Base-by-base conservation (phyloP, 2,329 filamentous ascomycete species). In the Atkinsonella hypoxylon region DNA sequence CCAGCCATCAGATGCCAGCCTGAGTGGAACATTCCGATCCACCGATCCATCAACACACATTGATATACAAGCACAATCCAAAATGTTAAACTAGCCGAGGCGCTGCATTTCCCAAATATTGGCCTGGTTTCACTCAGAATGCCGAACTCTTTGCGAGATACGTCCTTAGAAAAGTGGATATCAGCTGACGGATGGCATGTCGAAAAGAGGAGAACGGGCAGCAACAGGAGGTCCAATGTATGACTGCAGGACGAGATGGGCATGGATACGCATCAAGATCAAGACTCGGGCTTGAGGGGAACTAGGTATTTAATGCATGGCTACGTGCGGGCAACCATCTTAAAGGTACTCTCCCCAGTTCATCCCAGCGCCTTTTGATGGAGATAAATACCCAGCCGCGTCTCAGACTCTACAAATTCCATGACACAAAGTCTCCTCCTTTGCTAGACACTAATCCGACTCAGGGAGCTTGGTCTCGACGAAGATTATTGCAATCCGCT, bases 131-230 rank as follows among this genome's bases (percentile, higher is more conserved):
- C 34, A 13, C 26, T 39, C 8, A 13, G 2, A 44, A 54, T 52
- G 47, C 53, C 53, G 53, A 54, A 41, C 48, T 53, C 45, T 42
- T 22, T 45, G 51, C 51, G 51, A 54, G 49, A 51, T 46, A 45
- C 2, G 34, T 45, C 48, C 41, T 31, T 30, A 32, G 15, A 45
- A 45, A 45, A 45, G 34, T 47, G 45, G 22, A 30, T 45, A 47
- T 49, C 42, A 46, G 26, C 34, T 48, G 51, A 49, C 31, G n/a
- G 41, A 39, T n/a, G 50, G 50, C 39, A 44, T 20, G 22, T 45
- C 34, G 41, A 42, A 32, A 15, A 22, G 36, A 43, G 39, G 45
- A 48, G 45, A 12, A 30, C 13, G 11, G 11, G 30, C 8, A 30
- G 20, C 17, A 12, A 30, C 13, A 17, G 11, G 30, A n/a, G 43